Evolutionary conservation across 768 basidiomycete species (phyloP).

Genomic region (Cubamyces sp.): DNA sequence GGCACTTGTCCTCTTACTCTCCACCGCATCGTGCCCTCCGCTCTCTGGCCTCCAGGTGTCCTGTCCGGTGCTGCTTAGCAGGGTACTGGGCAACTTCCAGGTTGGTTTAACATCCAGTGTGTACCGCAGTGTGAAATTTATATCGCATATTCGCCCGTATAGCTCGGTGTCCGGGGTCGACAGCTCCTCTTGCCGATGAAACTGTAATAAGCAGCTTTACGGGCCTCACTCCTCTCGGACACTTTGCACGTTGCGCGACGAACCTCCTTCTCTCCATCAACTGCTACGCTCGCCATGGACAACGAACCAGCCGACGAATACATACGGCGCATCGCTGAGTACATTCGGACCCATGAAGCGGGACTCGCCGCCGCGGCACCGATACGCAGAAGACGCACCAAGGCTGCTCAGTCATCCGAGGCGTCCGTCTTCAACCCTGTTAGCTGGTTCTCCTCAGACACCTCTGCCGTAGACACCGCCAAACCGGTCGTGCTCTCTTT

Average conservation of each 20-base stretch:
- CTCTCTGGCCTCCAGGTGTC: neutral
- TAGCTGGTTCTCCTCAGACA: slow-evolving; percentile 54
- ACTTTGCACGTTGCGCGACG: slow-evolving; percentile 13
- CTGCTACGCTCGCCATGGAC: slow-evolving; percentile 44
- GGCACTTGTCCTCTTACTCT: slow-evolving; percentile 3
- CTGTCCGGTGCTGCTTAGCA: neutral
- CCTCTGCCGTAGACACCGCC: slow-evolving; percentile 39
- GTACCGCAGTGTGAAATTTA: neutral
- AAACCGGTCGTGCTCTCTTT: slow-evolving; percentile 70
- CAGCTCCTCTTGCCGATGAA: slow-evolving; percentile 1
- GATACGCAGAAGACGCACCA: slow-evolving; percentile 50
- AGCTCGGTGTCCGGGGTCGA: slow-evolving; percentile 14
- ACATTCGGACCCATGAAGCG: slow-evolving; percentile 73
- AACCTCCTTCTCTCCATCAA: slow-evolving; percentile 15
- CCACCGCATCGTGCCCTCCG: slow-evolving; percentile 9
- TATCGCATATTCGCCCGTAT: neutral
- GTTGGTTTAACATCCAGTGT: neutral
- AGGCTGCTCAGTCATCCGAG: slow-evolving; percentile 26
- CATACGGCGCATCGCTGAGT: slow-evolving; percentile 67
- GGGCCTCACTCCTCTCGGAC: slow-evolving; percentile 19
- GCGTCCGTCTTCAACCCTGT: slow-evolving; percentile 60
- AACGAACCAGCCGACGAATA: slow-evolving; percentile 76
- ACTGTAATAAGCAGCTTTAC: slow-evolving; percentile 10
- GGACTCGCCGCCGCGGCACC: slow-evolving; percentile 69
- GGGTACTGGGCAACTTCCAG: neutral